These are phyloP conservation scores for Ceratobasidium papillatum DNA, from an alignment of 1,284 basidiomycete genomes.

Conservation along the genomic window DNA sequence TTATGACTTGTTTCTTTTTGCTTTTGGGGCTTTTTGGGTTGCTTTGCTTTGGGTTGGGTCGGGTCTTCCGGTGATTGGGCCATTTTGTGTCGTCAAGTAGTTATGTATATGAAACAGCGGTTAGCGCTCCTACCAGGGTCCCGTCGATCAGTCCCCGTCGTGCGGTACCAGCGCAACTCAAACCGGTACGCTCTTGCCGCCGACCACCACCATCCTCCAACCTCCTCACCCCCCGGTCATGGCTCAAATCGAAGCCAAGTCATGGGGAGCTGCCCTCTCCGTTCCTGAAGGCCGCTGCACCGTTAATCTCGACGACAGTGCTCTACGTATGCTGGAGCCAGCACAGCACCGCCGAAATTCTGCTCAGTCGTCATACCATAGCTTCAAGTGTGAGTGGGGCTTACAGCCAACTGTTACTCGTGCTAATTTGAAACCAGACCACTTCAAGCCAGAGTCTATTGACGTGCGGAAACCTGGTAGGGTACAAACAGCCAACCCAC, in stretches of 20 bases:
- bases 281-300: slow-evolving; percentile 27
- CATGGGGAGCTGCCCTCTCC: slow-evolving; percentile 14
- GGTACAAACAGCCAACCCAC: slow-evolving; percentile 28
- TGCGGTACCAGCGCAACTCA: slow-evolving; percentile 38
- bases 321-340: slow-evolving; percentile 35
- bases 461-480: slow-evolving; percentile 38
- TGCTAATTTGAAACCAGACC: slow-evolving; percentile 1
- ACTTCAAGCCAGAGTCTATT: slow-evolving; percentile 39
- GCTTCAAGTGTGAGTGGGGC: slow-evolving; percentile 25
- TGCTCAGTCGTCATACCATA: slow-evolving; percentile 22
- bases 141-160: slow-evolving; percentile 39
- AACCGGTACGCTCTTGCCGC: slow-evolving; percentile 19
- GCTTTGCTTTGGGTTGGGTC: not conserved
- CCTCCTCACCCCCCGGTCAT: not conserved
- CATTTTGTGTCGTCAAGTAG: not conserved
- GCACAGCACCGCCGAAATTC: slow-evolving; percentile 30
- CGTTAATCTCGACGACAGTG: slow-evolving; percentile 38
- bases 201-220: slow-evolving; percentile 17
- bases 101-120: slow-evolving; percentile 4
- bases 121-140: slow-evolving; percentile 32
- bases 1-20: not conserved
- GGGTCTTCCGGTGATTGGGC: not conserved
- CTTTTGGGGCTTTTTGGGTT: not conserved
- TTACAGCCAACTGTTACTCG: too few relatives aligned
- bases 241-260: slow-evolving; percentile 39